Conservation (phyloP, 1,284 basidiomycete genomes). For the Vanrija sp. region DNA sequence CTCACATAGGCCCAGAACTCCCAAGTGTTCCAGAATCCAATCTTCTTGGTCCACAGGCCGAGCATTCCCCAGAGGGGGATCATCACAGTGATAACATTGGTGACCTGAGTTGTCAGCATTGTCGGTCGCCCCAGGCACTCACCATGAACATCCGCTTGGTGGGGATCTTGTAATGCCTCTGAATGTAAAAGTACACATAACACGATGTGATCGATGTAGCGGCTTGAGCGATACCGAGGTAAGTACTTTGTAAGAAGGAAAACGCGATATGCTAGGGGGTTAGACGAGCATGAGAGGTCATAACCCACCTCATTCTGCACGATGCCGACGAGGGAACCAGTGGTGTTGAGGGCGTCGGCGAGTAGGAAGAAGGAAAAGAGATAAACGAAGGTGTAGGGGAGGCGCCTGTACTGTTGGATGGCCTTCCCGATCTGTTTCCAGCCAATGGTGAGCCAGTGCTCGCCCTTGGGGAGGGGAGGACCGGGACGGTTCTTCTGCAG, state of each 20-base stretch:
- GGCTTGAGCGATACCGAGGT: constrained; percentile 68
- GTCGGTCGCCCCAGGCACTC: constrained; percentile 26
- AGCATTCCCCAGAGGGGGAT: constrained; percentile 84
- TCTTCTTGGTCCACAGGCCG: constrained; percentile 68
- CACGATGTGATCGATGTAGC: constrained; percentile 58
- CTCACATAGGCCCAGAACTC: constrained; percentile 67
- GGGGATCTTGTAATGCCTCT: constrained; percentile 65
- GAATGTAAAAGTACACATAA: constrained; percentile 73
- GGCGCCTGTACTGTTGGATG: constrained; percentile 59
- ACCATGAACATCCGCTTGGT: constrained; percentile 53
- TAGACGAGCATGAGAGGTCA: too few relatives aligned
- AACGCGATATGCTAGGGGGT: constrained; percentile 67
- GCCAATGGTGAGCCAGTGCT: constrained; percentile 67
- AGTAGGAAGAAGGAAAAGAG: constrained; percentile 70
- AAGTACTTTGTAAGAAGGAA: constrained; percentile 70
- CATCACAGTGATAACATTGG: constrained; percentile 68
- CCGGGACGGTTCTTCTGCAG: constrained; percentile 71
- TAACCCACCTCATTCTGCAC: constrained; percentile 72
- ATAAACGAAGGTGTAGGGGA: constrained; percentile 65
- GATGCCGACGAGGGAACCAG: constrained; percentile 19
- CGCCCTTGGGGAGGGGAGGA: constrained; percentile 65
- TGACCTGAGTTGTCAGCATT: constrained; percentile 47
- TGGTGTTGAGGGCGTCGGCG: constrained; percentile 38
- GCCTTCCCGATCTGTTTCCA: constrained; percentile 80
- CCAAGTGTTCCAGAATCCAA: constrained; percentile 77